Percentiles rank a stretch among this genome's conserved stretches.
Conservation (phyloP, 1,284 basidiomycete species). For the Pascua sp. region DNA sequence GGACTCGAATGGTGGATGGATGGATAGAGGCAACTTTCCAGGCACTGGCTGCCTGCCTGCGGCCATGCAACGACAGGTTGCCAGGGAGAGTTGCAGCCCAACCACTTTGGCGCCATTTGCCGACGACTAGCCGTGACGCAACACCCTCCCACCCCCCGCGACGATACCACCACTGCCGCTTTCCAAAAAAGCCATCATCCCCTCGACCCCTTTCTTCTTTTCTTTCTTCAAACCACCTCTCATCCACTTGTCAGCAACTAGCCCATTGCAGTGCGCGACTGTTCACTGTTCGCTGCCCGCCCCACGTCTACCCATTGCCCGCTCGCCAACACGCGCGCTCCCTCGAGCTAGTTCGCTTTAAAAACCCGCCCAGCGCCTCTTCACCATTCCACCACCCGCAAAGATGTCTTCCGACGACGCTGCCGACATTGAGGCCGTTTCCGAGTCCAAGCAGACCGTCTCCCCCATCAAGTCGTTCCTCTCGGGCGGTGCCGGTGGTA, state of each 20-base stretch:
- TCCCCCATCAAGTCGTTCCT: slow-evolving; percentile 70
- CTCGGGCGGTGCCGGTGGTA: slow-evolving; percentile 86
- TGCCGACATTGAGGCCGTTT: slow-evolving; percentile 28
- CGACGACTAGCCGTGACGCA: slow-evolving; percentile 3
- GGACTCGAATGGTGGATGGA: too few species aligned
- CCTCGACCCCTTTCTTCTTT: not conserved
- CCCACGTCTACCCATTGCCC: not conserved
- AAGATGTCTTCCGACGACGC: slow-evolving; percentile 35
- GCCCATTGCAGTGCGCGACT: too few species aligned
- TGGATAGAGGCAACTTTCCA: too few species aligned
- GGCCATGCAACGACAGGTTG: too few species aligned
- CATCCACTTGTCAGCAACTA: too few species aligned
- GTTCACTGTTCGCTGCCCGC: too few species aligned
- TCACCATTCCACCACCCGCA: not conserved
- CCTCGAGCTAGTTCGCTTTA: not conserved
- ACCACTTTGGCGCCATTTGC: not conserved
- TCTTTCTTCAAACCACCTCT: not conserved
- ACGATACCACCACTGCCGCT: too few species aligned
- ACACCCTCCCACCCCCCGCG: too few species aligned
- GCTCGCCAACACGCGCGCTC: not conserved
- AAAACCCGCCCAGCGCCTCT: too few species aligned
- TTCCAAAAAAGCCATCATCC: not conserved
- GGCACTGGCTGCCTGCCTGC: too few species aligned
- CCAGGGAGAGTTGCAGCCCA: too few species aligned
- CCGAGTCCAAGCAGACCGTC: slow-evolving; percentile 33